Base-by-base conservation (phyloP, 495 filamentous ascomycete genomes). In the Filosporella fistucella region DNA sequence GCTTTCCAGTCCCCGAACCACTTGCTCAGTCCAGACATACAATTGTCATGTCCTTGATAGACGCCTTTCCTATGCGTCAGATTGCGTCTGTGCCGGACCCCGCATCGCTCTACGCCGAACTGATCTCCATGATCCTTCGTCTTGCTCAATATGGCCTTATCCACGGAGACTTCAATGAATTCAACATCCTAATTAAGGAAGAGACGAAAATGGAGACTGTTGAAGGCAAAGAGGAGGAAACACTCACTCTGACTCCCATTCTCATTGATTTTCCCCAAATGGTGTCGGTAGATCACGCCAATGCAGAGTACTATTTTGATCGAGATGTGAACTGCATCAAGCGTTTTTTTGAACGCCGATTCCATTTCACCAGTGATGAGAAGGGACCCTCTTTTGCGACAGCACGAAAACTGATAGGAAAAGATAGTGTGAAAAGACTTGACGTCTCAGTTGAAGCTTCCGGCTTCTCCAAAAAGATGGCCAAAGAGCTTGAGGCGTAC, bases 141-240 rank as follows among this genome's bases (percentile, higher is more conserved):
- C 75, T 99, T 20, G 93, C 93, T n/a, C 74, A 77, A 23, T 82
- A 85, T 57, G 94, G 93, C 7, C 68, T 99, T 46, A 97, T 99
- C 44, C 93, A 99, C 63, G 94, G 93, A 54, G 93, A 99, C 63
- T 97, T 95, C 70, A 99, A 99, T 69, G 94, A 97, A 68, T 99
- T 99, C 73, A 99, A 99, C 60, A 88, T 99, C 48, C 73, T 99
- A 16, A 82, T 97, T 64, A 82, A 89, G 54, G 90, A 95, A 57
- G 74, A 79, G 25, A 67, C 69, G 16, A 65, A 52, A 14, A 43
- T 47, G 2, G 49, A 63, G 26, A 42, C 50, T 5, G 29, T 37
- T 1, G 42, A 45, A 13, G 45, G 42, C 6, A 34, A 40, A 6
- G 50, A 52, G 14, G 32, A 22, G 5, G 61, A 69, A 38, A 55